Evolutionary conservation across 345 rosid genomes (phyloP).

Genomic region (Heritiera littoralis): DNA sequence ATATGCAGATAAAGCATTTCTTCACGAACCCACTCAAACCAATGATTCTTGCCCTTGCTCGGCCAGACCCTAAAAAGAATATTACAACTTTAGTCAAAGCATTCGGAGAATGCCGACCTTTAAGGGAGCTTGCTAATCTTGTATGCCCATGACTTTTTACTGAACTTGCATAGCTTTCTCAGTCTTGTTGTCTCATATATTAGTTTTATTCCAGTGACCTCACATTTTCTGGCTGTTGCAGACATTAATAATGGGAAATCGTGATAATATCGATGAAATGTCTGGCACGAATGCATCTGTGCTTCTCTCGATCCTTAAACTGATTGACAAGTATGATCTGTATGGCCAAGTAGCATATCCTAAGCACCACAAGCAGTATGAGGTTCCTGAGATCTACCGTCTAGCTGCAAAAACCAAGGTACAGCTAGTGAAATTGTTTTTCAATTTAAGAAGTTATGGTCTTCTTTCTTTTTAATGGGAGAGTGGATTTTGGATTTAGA

Average conservation of each 20-base stretch:
- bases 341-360: slow-evolving; percentile 89
- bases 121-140: slow-evolving; percentile 79
- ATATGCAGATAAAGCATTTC: slow-evolving; percentile 77
- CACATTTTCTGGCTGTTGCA: slow-evolving; percentile 32
- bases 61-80: slow-evolving; percentile 88
- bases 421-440: slow-evolving; percentile 5
- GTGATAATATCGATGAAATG: slow-evolving; percentile 76
- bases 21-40: slow-evolving; percentile 80
- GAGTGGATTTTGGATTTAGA: background rate
- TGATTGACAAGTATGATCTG: slow-evolving; percentile 71
- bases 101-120: slow-evolving; percentile 78
- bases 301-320: slow-evolving; percentile 71
- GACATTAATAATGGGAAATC: slow-evolving; percentile 81
- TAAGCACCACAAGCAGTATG: slow-evolving; percentile 80
- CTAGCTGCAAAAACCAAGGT: slow-evolving; percentile 84
- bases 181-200: slow-evolving; percentile 11
- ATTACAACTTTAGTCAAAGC: slow-evolving; percentile 79
- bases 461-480: background rate
- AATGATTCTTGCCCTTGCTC: slow-evolving; percentile 85
- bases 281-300: slow-evolving; percentile 62
- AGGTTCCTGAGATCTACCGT: slow-evolving; percentile 75
- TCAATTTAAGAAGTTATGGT: background rate
- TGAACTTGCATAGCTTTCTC: background rate
- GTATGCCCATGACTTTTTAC: slow-evolving; percentile 37
- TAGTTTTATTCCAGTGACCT: background rate